phyloP scores from a whole-genome alignment of 768 basidiomycete genomes.

The Phaffia australis region DNA sequence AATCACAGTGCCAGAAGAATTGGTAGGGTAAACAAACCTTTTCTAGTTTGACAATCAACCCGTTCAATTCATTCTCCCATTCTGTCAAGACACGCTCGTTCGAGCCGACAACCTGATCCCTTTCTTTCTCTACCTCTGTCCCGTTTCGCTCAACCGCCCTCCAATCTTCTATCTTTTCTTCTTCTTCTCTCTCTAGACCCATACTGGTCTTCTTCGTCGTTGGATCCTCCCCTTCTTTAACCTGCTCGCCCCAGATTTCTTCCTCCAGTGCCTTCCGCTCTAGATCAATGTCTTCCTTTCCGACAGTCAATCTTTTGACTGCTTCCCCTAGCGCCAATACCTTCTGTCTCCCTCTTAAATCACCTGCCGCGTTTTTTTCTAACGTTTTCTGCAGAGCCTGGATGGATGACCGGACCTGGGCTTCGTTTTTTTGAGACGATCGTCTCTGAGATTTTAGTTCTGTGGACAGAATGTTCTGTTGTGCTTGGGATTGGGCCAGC shows the following conservation, averaged over 20 bases:
- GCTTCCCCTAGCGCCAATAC: constrained; percentile 79
- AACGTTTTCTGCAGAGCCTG: constrained; percentile 69
- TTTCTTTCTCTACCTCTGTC: constrained; percentile 5
- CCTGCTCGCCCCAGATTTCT: constrained; percentile 8
- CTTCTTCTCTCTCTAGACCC: constrained; percentile 16
- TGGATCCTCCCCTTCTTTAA: neutral
- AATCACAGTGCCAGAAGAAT: neutral
- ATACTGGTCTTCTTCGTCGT: neutral
- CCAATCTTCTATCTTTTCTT: constrained; percentile 8
- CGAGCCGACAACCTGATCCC: constrained; percentile 14
- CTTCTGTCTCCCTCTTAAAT: constrained; percentile 74
- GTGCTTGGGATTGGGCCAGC: constrained; percentile 13
- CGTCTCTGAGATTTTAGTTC: constrained; percentile 67
- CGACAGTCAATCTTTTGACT: constrained; percentile 48
- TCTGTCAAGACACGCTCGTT: constrained; percentile 8
- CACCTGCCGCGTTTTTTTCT: constrained; percentile 63
- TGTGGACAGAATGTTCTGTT: constrained; percentile 7
- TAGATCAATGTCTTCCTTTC: constrained; percentile 19
- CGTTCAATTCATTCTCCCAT: constrained; percentile 18
- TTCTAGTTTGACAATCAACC: constrained; percentile 13
- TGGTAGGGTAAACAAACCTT: constrained; percentile 2
- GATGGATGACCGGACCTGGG: constrained; percentile 70
- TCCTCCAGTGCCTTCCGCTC: constrained; percentile 3
- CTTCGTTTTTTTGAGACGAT: constrained; percentile 72
- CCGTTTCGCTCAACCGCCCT: constrained; percentile 4